Evolutionary conservation across 495 filamentous ascomycete species (phyloP).

Genomic region (Tetracladium setigerum): DNA sequence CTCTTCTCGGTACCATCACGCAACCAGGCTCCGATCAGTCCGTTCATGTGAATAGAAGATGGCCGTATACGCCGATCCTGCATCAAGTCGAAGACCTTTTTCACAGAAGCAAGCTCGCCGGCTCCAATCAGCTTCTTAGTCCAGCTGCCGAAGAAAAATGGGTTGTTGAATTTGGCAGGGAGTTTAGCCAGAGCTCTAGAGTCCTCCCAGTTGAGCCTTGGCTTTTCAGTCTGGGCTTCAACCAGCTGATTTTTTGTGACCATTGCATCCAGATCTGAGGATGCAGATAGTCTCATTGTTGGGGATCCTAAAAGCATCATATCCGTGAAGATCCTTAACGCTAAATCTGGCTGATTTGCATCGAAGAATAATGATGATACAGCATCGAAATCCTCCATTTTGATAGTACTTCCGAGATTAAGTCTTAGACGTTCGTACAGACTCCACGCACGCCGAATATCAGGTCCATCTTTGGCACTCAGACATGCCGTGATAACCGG

Average conservation of each 20-base stretch:
- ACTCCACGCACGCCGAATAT: slow-evolving; percentile 49
- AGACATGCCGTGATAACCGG: slow-evolving; percentile 52
- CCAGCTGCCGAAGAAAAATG: slow-evolving; percentile 77
- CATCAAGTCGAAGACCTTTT: slow-evolving; percentile 60
- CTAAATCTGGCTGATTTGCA: slow-evolving; percentile 50
- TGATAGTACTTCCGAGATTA: slow-evolving; percentile 53
- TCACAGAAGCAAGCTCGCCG: slow-evolving; percentile 61
- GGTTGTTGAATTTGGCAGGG: slow-evolving; percentile 58
- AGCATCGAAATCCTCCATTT: slow-evolving; percentile 67
- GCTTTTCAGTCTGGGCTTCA: slow-evolving; percentile 34
- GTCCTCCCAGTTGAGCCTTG: slow-evolving; percentile 43
- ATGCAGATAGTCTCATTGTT: slow-evolving; percentile 34
- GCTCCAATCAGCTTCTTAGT: slow-evolving; percentile 71
- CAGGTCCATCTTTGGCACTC: slow-evolving; percentile 26
- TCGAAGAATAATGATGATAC: slow-evolving; percentile 56
- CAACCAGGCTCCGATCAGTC: slow-evolving; percentile 67
- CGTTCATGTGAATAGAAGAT: slow-evolving; percentile 65
- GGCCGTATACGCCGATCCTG: slow-evolving; percentile 55
- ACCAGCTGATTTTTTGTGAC: slow-evolving; percentile 37
- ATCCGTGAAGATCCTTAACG: slow-evolving; percentile 69
- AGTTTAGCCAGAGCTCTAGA: slow-evolving; percentile 43
- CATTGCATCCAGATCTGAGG: slow-evolving; percentile 32
- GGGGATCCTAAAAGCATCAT: slow-evolving; percentile 63
- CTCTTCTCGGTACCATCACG: slow-evolving; percentile 46
- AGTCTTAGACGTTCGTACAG: slow-evolving; percentile 55